Conservation (phyloP, 352 stramenopile species). For the Elongisporangium anandrum region DNA sequence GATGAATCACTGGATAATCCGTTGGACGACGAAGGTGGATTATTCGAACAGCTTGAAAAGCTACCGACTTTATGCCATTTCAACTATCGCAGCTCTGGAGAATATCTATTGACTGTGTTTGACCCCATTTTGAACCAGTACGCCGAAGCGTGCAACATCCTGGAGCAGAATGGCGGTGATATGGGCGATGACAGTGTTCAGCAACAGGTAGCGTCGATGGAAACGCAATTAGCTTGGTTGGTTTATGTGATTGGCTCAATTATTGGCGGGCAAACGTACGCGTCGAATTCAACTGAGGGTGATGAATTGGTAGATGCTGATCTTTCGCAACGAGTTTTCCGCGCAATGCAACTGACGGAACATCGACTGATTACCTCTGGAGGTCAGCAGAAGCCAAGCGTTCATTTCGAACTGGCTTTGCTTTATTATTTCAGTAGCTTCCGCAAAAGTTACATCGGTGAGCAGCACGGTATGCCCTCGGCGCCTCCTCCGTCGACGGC, state of each 20-base stretch:
- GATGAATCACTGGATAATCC: constrained; percentile 95
- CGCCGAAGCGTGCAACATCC: constrained; percentile 80
- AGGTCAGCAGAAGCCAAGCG: constrained; percentile 79
- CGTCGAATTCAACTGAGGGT: constrained; percentile 88
- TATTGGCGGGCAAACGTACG: constrained; percentile 95
- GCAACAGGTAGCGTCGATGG: constrained; percentile 77
- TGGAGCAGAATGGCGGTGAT: constrained; percentile 48
- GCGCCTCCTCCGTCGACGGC: constrained; percentile 46
- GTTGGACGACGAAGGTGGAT: constrained; percentile 94
- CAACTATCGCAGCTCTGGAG: constrained; percentile 91
- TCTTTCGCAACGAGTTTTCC: constrained; percentile 94
- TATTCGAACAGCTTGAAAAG: constrained; percentile 97
- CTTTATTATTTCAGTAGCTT: constrained; percentile 97
- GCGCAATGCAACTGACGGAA: constrained; percentile 95
- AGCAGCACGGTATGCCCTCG: constrained; percentile 87
- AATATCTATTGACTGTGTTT: constrained; percentile 93
- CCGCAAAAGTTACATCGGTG: constrained; percentile 89
- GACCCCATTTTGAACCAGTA: constrained; percentile 95
- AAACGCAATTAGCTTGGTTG: constrained; percentile 97
- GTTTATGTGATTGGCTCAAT: constrained; percentile 96
- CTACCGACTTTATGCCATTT: constrained; percentile 96
- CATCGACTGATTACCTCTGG: constrained; percentile 90
- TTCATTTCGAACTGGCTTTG: constrained; percentile 93
- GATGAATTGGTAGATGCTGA: constrained; percentile 95
- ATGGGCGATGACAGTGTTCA: constrained; percentile 43